Evolutionary conservation across 2,329 filamentous ascomycete genomes (phyloP).

Genomic region (Sporothrix phasma): DNA sequence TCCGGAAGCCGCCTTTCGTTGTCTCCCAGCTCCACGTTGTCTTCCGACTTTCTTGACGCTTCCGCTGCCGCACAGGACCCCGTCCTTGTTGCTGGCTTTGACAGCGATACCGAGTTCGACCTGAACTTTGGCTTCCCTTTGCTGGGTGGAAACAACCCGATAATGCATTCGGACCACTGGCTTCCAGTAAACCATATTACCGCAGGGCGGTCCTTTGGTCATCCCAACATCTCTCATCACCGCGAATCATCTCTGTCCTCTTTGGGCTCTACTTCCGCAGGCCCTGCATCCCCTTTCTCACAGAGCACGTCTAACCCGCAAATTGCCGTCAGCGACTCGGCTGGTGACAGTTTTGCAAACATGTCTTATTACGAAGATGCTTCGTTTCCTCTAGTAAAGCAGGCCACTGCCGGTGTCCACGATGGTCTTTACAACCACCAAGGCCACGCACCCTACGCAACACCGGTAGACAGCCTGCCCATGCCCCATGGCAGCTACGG

Average conservation of each 20-base stretch:
- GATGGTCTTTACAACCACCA: constrained; percentile 29
- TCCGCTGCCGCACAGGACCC: constrained; percentile 20
- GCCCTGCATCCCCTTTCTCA: constrained; percentile 50
- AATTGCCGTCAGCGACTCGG: constrained; percentile 43
- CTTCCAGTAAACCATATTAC: constrained; percentile 27
- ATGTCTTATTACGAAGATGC: constrained; percentile 32
- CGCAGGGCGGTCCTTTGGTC: constrained; percentile 29
- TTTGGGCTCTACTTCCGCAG: constrained; percentile 48
- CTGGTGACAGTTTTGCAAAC: constrained; percentile 37
- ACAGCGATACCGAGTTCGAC: constrained; percentile 19
- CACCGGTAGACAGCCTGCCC: constrained; percentile 25
- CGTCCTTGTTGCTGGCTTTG: constrained; percentile 22
- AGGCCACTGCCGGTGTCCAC: constrained; percentile 20
- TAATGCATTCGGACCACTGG: constrained; percentile 35
- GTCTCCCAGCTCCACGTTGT: constrained; percentile 22
- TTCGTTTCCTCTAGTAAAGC: constrained; percentile 40
- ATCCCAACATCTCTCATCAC: constrained; percentile 36
- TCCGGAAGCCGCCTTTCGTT: constrained; percentile 23
- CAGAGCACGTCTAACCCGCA: constrained; percentile 47
- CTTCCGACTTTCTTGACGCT: constrained; percentile 27
- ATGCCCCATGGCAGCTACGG: constrained; percentile 33
- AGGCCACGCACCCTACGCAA: constrained; percentile 30
- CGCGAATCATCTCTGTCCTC: constrained; percentile 54
- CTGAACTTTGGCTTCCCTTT: constrained; percentile 16
- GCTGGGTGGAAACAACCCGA: constrained; percentile 21